Evolutionary conservation across 2,329 filamentous ascomycete genomes (phyloP), one percentile per base, ranked within the genome.

Genomic region (Aspergillus sp.): DNA sequence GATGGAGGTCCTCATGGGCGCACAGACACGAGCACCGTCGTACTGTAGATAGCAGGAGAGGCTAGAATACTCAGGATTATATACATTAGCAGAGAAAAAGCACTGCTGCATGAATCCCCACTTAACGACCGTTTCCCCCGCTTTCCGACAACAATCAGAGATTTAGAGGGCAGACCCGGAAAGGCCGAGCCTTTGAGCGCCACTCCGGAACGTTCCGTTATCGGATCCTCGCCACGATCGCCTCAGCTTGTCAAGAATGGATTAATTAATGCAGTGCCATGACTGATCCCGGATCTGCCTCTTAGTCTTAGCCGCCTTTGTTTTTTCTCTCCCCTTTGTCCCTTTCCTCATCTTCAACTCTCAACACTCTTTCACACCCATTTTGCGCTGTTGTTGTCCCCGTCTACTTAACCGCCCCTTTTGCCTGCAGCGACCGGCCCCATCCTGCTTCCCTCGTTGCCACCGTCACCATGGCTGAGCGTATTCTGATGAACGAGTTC

Each of bases 401-500:
- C 6, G 3, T 6, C 19, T n/a, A 4, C 31, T 23, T 19, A 50
- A 50, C 15, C 47, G 44, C 39, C 58, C 52, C 21, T 35, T 45
- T 37, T 51, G 19, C 46, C 21, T 54, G 31, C 37, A n/a, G 5
- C 33, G 17, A 39, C 39, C 6, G n/a, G 58, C 59, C 59, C 31
- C 17, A 7, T 23, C 41, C 17, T n/a, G n/a, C 45, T n/a, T 5
- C 12, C 44, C 24, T 51, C 40, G 31, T 31, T 27, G 14, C 35
- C 17, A 49, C 35, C 4, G 19, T 57, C 59, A 60, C 51, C 56
- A 79, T 79, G 77, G 87, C 90, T 37, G 89, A 93, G 76, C 87
- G 91, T 69, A 89, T 96, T 52, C 83, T 98, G 56, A 91, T 96
- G 90, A 89, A 89, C 66, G 93, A 98, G 81, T 87, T 91, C 78